These are phyloP conservation scores for Heimioporus retisporus DNA, from an alignment of 1,284 basidiomycete species.

Conservation along the genomic window DNA sequence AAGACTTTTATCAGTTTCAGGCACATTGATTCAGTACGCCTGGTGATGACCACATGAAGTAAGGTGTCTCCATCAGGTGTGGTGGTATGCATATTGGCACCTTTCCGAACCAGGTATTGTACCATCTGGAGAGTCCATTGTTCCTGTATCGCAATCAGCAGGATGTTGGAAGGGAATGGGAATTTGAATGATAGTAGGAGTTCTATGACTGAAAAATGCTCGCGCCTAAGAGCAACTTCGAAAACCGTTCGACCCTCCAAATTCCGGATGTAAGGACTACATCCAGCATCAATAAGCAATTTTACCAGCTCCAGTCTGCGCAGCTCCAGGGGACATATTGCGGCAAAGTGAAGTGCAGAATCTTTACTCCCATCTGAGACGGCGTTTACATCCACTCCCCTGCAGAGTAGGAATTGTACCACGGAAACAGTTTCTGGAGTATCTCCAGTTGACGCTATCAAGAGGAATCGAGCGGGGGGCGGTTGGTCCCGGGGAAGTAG, in stretches of 20 bases:
- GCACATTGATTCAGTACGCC: too few species aligned
- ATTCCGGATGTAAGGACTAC: neutral
- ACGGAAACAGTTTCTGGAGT: neutral
- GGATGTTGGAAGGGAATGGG: too few species aligned
- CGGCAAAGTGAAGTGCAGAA: constrained; percentile 6
- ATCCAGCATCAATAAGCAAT: constrained; percentile 1
- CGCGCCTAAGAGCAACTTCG: neutral
- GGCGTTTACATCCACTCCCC: neutral
- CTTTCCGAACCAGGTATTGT: too few species aligned
- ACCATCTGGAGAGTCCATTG: too few species aligned
- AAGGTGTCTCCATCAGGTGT: too few species aligned
- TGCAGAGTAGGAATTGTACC: neutral
- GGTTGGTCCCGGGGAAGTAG: neutral
- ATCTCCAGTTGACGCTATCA: neutral
- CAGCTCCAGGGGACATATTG: constrained; percentile 6
- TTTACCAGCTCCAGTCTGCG: neutral
- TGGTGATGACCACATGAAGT: too few species aligned
- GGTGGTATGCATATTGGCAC: too few species aligned
- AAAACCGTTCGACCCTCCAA: neutral
- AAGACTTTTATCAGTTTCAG: too few species aligned
- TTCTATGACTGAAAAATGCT: too few species aligned
- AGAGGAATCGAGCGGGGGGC: neutral
- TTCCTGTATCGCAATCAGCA: too few species aligned
- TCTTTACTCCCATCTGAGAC: neutral
- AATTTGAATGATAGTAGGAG: too few species aligned